Percentiles rank a stretch among this genome's conserved stretches.
Conservation (phyloP, 345 rosid species). For the Sonneratia alba region DNA sequence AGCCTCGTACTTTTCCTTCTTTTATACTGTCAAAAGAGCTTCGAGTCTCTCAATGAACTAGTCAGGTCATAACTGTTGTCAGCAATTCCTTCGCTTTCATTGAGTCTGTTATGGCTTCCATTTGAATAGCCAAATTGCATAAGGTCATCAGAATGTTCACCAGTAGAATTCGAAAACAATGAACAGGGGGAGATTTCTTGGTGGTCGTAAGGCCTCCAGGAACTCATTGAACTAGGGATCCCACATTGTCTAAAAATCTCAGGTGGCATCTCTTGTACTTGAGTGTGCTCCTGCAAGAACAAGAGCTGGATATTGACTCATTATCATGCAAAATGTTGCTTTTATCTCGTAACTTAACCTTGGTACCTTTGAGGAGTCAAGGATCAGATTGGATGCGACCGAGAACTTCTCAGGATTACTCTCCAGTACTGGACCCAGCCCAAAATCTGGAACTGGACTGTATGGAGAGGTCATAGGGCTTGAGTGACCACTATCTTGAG, state of each 20-base stretch:
- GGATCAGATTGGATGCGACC: slow-evolving; percentile 53
- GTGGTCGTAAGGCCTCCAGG: slow-evolving; percentile 36
- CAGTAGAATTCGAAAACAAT: slow-evolving; percentile 37
- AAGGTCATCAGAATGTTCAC: slow-evolving; percentile 37
- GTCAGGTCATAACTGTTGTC: slow-evolving; percentile 35
- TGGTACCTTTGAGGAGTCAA: slow-evolving; percentile 61
- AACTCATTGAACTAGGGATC: slow-evolving; percentile 23
- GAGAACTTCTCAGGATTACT: slow-evolving; percentile 27
- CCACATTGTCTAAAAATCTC: slow-evolving; percentile 29
- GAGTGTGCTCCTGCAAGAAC: slow-evolving; percentile 35
- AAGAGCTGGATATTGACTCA: not conserved
- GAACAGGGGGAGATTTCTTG: slow-evolving; percentile 42
- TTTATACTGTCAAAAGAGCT: slow-evolving; percentile 19
- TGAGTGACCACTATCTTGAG: slow-evolving; percentile 35
- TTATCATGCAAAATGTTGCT: not conserved
- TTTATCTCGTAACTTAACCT: not conserved
- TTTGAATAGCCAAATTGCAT: slow-evolving; percentile 23
- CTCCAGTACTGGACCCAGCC: slow-evolving; percentile 19
- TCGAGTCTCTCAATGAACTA: slow-evolving; percentile 22
- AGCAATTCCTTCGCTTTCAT: slow-evolving; percentile 27
- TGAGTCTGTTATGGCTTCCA: slow-evolving; percentile 37
- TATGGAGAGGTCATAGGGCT: slow-evolving; percentile 41
- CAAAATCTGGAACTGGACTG: slow-evolving; percentile 24
- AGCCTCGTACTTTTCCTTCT: not conserved
- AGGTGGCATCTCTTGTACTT: slow-evolving; percentile 23